Percentiles rank a stretch among this genome's conserved stretches.
These are phyloP conservation scores for Tanacetum coccineum DNA, from an alignment of 129 eudicot genomes.

Conservation along the genomic window DNA sequence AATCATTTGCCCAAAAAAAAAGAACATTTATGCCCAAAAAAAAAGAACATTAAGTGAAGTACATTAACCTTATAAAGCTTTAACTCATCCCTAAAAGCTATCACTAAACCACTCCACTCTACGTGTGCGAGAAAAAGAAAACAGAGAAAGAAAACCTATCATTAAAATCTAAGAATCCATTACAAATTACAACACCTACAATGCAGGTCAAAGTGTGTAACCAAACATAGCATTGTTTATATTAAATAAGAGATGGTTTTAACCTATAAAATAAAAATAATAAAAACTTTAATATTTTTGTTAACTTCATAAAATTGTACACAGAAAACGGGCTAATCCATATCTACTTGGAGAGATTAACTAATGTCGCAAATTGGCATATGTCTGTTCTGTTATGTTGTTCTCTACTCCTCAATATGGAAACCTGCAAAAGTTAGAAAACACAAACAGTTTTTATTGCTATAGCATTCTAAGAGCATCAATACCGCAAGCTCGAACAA, in stretches of 20 bases:
- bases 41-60: no score
- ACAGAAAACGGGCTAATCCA: constrained; percentile 3
- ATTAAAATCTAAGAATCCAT: background rate
- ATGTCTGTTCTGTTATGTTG: constrained; percentile 38
- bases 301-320: background rate
- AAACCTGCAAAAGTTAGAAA: constrained; percentile 45
- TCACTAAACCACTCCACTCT: no score
- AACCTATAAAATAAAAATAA: background rate
- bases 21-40: no score
- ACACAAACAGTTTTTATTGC: background rate
- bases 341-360: constrained; percentile 38
- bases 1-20: no score
- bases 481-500: no score
- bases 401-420: constrained; percentile 57
- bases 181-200: background rate
- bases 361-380: constrained; percentile 65
- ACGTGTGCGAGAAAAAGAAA: no score
- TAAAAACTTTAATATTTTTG: background rate
- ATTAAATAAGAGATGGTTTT: background rate
- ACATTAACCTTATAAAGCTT: no score
- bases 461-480: background rate
- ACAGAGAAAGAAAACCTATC: background rate
- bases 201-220: background rate
- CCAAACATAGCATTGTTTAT: background rate
- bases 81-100: no score